Conservation (phyloP, 1,284 basidiomycete genomes). For the Rhizoctonia solani region DNA sequence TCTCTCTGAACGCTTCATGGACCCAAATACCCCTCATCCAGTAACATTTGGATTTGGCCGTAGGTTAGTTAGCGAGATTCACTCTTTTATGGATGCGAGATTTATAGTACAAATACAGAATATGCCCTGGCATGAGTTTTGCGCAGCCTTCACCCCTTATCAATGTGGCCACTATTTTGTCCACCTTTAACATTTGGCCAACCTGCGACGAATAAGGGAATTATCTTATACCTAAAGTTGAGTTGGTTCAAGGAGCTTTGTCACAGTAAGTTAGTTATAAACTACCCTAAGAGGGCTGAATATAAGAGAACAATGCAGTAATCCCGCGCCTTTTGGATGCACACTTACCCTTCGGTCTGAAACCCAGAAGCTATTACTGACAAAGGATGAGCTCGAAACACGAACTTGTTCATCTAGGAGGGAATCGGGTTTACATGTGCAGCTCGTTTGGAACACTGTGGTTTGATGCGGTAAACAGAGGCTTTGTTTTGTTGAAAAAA, state of each 20-base stretch:
- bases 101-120: background rate
- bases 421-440: no score
- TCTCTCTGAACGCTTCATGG: slow-evolving; percentile 11
- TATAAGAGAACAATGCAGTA: background rate
- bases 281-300: background rate
- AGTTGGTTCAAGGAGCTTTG: background rate
- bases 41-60: slow-evolving; percentile 11
- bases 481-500: no score
- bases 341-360: slow-evolving; percentile 14
- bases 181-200: slow-evolving; percentile 42
- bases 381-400: no score
- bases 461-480: no score
- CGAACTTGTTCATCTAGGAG: no score
- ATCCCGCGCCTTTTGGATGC: slow-evolving; percentile 5
- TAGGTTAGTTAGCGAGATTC: background rate
- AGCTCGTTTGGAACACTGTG: no score
- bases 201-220: slow-evolving; percentile 36
- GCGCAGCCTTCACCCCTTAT: slow-evolving; percentile 24
- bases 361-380: background rate
- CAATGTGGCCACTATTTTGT: slow-evolving; percentile 32
- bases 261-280: background rate
- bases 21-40: background rate
- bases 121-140: slow-evolving; percentile 33
- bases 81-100: background rate
- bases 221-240: background rate